Evolutionary conservation across 2,329 filamentous ascomycete genomes (phyloP).

Genomic region (Dothistroma septosporum): DNA sequence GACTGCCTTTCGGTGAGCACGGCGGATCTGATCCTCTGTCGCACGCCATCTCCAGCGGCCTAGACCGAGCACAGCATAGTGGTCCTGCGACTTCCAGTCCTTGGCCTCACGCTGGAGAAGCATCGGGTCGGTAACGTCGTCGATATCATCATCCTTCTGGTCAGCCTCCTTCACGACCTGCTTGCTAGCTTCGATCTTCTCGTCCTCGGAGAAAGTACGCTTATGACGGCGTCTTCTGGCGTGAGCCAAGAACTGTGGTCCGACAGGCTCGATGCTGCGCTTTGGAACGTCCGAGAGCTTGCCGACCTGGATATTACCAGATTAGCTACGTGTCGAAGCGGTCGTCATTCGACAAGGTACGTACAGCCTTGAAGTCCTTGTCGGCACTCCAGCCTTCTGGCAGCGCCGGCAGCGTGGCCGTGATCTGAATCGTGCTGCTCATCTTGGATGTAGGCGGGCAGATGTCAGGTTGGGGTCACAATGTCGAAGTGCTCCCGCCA

Average conservation of each 20-base stretch:
- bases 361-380: conserved; percentile 78
- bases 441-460: neutral
- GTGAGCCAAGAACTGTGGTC: conserved; percentile 90
- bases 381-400: conserved; percentile 78
- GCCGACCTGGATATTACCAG: conserved; percentile 46
- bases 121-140: conserved; percentile 87
- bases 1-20: conserved; percentile 98
- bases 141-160: conserved; percentile 83
- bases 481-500: neutral
- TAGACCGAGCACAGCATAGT: conserved; percentile 93
- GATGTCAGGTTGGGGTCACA: neutral
- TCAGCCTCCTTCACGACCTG: conserved; percentile 94
- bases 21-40: conserved; percentile 97
- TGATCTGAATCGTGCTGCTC: conserved; percentile 49
- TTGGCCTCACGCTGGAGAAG: conserved; percentile 92
- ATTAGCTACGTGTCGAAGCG: neutral
- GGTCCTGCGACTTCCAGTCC: conserved; percentile 98
- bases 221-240: conserved; percentile 85
- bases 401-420: conserved; percentile 67
- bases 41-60: conserved; percentile 89
- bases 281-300: conserved; percentile 71
- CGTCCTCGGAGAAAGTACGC: conserved; percentile 81
- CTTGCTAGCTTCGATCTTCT: conserved; percentile 92
- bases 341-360: neutral
- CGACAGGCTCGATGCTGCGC: conserved; percentile 90